phyloP scores from a whole-genome alignment of 441 rosid species.

The Populus trichocarpa region DNA sequence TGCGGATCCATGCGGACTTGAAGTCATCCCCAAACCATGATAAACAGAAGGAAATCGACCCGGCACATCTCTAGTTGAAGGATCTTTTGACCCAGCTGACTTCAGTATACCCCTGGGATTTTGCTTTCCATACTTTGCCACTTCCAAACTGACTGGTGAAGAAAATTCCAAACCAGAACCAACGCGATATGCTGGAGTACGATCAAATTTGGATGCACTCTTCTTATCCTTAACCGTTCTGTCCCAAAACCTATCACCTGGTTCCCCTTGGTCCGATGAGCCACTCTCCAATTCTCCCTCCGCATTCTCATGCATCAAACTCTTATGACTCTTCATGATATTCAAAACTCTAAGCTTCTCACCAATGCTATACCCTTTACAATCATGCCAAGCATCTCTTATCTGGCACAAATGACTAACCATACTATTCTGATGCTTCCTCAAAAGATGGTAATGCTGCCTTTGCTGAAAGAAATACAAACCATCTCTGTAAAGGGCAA shows the following conservation, averaged over 20 bases:
- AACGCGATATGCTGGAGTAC: slow-evolving; percentile 37
- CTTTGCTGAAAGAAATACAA: slow-evolving; percentile 60
- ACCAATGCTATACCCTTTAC: slow-evolving; percentile 77
- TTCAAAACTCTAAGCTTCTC: slow-evolving; percentile 92
- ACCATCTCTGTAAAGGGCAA: slow-evolving; percentile 85
- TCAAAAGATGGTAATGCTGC: slow-evolving; percentile 78
- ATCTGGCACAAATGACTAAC: slow-evolving; percentile 74
- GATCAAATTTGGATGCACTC: slow-evolving; percentile 37
- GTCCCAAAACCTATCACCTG: slow-evolving; percentile 53
- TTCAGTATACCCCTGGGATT: slow-evolving; percentile 57
- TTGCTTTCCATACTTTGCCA: slow-evolving; percentile 52
- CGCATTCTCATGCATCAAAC: slow-evolving; percentile 68
- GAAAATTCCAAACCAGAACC: slow-evolving; percentile 50
- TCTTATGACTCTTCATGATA: slow-evolving; percentile 79
- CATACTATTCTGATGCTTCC: slow-evolving; percentile 81
- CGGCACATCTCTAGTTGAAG: slow-evolving; percentile 33
- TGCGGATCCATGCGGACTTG: slow-evolving; percentile 42
- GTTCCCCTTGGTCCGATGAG: slow-evolving; percentile 61
- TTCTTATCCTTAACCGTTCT: slow-evolving; percentile 60
- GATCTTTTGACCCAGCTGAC: slow-evolving; percentile 45
- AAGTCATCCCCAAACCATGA: slow-evolving; percentile 47
- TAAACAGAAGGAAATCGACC: slow-evolving; percentile 41
- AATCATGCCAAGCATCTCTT: slow-evolving; percentile 85
- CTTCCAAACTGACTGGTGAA: slow-evolving; percentile 37
- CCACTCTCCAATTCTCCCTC: slow-evolving; percentile 67